These are phyloP conservation scores for Veloboletus limbatus DNA, from an alignment of 1,284 basidiomycete species.

Conservation along the genomic window DNA sequence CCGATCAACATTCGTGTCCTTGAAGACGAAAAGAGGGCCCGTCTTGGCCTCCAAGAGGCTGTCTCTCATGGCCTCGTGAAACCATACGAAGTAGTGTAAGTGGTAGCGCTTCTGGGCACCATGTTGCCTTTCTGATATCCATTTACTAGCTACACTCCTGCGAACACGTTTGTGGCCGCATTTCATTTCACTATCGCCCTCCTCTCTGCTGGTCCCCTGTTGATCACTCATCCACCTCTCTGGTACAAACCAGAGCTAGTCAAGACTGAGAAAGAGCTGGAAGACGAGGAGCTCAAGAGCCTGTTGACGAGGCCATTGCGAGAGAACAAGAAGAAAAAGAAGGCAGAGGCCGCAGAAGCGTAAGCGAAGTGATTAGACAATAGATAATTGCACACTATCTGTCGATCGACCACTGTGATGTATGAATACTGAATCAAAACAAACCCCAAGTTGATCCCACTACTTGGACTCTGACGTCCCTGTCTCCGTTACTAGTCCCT, in stretches of 20 bases:
- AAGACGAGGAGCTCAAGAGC: constrained; percentile 82
- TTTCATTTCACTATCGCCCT: constrained; percentile 97
- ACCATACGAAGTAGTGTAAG: constrained; percentile 87
- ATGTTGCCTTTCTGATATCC: constrained; percentile 8
- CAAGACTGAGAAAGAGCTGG: constrained; percentile 85
- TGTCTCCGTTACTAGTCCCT: neutral
- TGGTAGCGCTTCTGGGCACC: constrained; percentile 17
- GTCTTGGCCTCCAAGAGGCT: constrained; percentile 95
- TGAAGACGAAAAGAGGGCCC: constrained; percentile 93
- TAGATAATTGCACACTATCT: constrained; percentile 19
- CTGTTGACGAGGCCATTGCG: constrained; percentile 78
- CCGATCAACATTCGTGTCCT: constrained; percentile 94
- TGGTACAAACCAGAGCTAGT: constrained; percentile 94
- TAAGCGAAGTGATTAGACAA: constrained; percentile 34
- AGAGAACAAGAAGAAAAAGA: constrained; percentile 91
- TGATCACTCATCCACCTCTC: constrained; percentile 82
- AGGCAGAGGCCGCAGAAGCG: constrained; percentile 40
- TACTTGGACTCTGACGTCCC: constrained; percentile 6
- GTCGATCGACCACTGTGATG: constrained; percentile 17
- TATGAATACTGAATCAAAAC: constrained; percentile 12
- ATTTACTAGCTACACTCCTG: constrained; percentile 66
- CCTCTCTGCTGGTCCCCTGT: constrained; percentile 77
- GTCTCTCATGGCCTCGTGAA: constrained; percentile 90
- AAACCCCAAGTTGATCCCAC: constrained; percentile 4
- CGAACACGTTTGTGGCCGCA: constrained; percentile 81